Base-by-base conservation (phyloP, 192 early-diverging fungal species). In the Kappamyces sp. region DNA sequence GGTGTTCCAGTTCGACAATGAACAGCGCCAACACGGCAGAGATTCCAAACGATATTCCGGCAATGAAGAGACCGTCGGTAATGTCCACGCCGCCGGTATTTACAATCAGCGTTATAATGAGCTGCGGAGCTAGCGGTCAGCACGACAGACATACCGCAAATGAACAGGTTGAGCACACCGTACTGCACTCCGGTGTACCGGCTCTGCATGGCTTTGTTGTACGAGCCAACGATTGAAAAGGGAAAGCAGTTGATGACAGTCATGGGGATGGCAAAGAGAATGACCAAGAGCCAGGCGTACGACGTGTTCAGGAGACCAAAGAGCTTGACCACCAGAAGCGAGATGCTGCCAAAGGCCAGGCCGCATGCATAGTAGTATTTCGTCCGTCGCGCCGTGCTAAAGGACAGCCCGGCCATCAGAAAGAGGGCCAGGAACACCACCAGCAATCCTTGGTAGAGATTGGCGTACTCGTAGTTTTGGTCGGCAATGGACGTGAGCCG, bases 81-180 rank as follows among this genome's bases (percentile, higher is more conserved):
- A 39, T 41, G 44, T 34, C 15, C 1, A 49, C 34, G 12, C 15
- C 52, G 34, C 15, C 35, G 5, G 54, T 12, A 1, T n/a, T 61
- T 2, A 41, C 37, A 33, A 51, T 43, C 32, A 59, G 33, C 34
- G 57, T 46, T 1, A 64, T 47, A 8, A 64, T 3, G 44, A 64
- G 36, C 42, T 64, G 62, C 31, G 62, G 58, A 58, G 43, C 23
- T 23, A 23, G 23, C 23, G n/a, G 43, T 7, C 7, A 44, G 43
- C 8, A 44, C n/a, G 43, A 0, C 43, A 44, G 7, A 44, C 43
- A 0, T 23, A 23, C 23, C 36, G 43, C 50, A 54, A 36, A 64
- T 64, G 57, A 64, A 64, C 33, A 64, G 2, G 62, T 64, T 64
- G 43, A 64, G 38, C 37, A 64, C 32, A 40, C 62, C 62, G 34